Evolutionary conservation across 1,139 yeast species (phyloP), one percentile per base, ranked within the genome.

Genomic region (Keqinozyma sinolaborantium): DNA sequence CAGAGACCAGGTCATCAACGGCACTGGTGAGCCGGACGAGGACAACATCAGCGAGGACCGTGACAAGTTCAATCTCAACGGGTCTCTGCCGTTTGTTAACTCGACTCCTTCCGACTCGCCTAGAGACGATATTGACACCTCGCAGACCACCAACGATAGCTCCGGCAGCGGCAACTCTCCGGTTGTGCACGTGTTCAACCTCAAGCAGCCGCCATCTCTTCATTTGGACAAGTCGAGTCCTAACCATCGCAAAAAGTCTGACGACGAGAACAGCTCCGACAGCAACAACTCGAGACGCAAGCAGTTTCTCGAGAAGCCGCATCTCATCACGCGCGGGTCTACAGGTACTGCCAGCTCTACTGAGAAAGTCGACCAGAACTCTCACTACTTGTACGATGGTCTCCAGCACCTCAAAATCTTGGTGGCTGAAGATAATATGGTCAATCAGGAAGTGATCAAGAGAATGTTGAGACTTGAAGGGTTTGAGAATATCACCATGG

Each of bases 351-450:
- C 80, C 6, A 66, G 63, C 36, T 70, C 76, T 1, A 40, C 44
- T 13, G 57, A 49, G 19, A 49, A 43, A 30, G 27, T 38, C 10
- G 59, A 49, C 4, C 42, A 42, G 19, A 48, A 48, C 18, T 50
- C 50, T 14, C 37, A 60, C 19, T 41, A 53, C 21, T 24, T 44
- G 9, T 25, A 43, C 2, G 59, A 55, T 25, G 55, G 55, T 20
- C 34, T 76, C 24, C 46, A 60, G 2, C 64, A 67, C 25, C 56
- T 73, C 33, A 71, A 70, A 31, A 79, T 92, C 14, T 67, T 92
- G 36, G 90, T 92, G n/a, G 97, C 97, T 0, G 98, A 92, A 50
- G 98, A 92, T 52, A 92, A 92, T 47, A 64, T 73, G 43, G 95
- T 92, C 9, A 90, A 92, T 52, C 97, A 88, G 53, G 95, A 87